Evolutionary conservation across 495 filamentous ascomycete genomes (phyloP), one percentile per base, ranked within the genome.

Genomic region (Cryomyces minteri): DNA sequence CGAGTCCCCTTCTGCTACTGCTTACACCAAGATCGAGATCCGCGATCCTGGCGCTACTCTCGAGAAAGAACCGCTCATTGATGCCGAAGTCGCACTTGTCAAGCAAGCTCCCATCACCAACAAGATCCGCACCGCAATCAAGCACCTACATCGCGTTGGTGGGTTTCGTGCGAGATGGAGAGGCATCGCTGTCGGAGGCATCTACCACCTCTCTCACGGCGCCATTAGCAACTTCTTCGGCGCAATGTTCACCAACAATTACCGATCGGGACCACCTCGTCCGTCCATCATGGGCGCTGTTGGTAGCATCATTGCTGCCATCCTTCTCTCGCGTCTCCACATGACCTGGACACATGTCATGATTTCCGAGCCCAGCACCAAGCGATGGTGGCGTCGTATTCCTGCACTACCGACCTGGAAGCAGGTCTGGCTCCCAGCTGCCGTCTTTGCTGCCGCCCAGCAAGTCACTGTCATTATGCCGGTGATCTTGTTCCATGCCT

Each of bases 261-360:
- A 71, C 37, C 10, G 59, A 25, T 49, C 51, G 31, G 57, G 58
- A 40, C 3, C 62, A n/a, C n/a, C 72, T 10, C 48, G 53, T 3
- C 54, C 56, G 37, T 54, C 66, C 30, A 0, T 75, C 39, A 32
- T 57, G 31, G 48, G 51, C 36, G 40, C 69, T 12, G 39, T 71
- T n/a, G 52, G 45, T 18, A 39, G 47, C 42, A 41, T 62, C 39
- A 10, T 78, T 42, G 36, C 64, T 39, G 59, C 60, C 32, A 46
- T 74, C n/a, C 50, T 68, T 4, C 45, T 70, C 33, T 61, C 68
- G 9, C 71, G 67, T 47, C 52, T 74, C 45, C 65, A 68, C 43
- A 65, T 75, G 51, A 62, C 67, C 40, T 79, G 77, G 71, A 67
- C 76, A 5, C 71, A 79, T 59, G 73, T 72, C 48, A 66, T 76